Percentiles rank a stretch among this genome's conserved stretches.
Evolutionary conservation across 2,329 filamentous ascomycete genomes (phyloP).

Genomic region (Paecilomyces niveus): DNA sequence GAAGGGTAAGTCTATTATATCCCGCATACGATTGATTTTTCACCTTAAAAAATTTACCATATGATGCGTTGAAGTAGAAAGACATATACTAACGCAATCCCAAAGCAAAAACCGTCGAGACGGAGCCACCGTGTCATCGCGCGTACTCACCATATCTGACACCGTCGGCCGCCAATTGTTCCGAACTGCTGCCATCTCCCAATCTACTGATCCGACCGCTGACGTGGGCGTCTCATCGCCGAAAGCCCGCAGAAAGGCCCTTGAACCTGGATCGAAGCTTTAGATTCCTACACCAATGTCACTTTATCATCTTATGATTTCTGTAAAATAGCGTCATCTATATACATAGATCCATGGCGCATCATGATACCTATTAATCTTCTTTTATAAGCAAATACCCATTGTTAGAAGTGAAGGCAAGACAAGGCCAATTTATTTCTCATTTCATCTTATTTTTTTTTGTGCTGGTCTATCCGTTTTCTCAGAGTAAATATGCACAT

Average conservation of each 20-base stretch:
- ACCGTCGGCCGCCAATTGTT: constrained; percentile 65
- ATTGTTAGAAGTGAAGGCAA: neutral
- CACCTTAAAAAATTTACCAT: neutral
- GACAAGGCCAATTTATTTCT: neutral
- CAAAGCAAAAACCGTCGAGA: constrained; percentile 80
- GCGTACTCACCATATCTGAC: constrained; percentile 74
- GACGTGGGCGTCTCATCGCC: constrained; percentile 26
- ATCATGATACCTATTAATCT: neutral
- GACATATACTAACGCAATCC: neutral
- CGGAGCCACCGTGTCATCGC: constrained; percentile 75
- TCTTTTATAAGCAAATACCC: neutral
- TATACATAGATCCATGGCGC: neutral
- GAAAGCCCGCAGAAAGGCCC: constrained; percentile 29
- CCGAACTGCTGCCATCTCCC: constrained; percentile 20
- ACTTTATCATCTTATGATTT: neutral
- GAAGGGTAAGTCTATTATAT: constrained; percentile 54
- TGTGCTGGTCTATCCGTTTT: neutral
- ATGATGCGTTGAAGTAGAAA: neutral
- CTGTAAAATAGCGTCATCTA: neutral
- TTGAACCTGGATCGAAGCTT: constrained; percentile 26
- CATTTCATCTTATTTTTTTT: neutral
- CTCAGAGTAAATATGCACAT: neutral
- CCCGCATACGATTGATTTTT: neutral
- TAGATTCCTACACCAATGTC: constrained; percentile 6
- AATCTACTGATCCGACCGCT: constrained; percentile 15